A percentile compares a stretch with the other conserved stretches of the same genome.
Conservation (phyloP, 176 grass and related monocot genomes). For the Oryza glumipatula region DNA sequence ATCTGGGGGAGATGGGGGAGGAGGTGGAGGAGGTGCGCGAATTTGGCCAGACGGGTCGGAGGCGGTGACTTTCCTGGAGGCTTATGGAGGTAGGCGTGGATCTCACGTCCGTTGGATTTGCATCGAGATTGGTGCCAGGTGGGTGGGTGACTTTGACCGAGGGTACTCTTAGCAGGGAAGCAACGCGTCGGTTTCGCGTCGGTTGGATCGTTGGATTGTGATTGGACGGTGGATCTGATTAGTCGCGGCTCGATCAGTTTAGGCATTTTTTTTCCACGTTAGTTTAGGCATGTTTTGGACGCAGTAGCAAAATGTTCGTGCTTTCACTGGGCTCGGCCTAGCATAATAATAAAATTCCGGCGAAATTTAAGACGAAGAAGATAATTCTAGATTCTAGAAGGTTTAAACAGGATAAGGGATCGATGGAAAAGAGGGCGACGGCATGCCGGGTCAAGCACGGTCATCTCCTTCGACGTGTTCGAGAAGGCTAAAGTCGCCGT, state of each 20-base stretch:
- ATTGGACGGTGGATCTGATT: background rate
- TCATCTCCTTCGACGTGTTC: background rate
- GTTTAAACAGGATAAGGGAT: background rate
- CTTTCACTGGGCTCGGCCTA: background rate
- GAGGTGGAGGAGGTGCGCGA: background rate
- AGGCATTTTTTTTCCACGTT: background rate
- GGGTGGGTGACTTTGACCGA: slow-evolving; percentile 17
- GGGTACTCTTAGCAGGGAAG: slow-evolving; percentile 18
- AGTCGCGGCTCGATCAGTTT: background rate
- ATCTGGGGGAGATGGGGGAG: slow-evolving; percentile 35
- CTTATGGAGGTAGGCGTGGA: background rate
- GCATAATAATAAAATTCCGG: background rate
- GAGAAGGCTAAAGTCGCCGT: background rate
- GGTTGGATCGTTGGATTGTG: background rate
- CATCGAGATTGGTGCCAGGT: slow-evolving; percentile 19
- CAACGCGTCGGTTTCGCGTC: background rate
- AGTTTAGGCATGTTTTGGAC: background rate
- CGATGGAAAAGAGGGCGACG: background rate
- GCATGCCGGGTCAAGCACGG: slow-evolving; percentile 29
- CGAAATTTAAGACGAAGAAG: background rate
- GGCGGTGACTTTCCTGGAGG: slow-evolving; percentile 3
- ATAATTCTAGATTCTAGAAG: background rate
- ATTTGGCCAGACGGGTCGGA: slow-evolving; percentile 33
- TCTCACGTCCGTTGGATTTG: slow-evolving; percentile 3
- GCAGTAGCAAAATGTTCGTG: background rate